Base-by-base conservation (phyloP, 208 protist species). In the Angomonas desouzai region DNA sequence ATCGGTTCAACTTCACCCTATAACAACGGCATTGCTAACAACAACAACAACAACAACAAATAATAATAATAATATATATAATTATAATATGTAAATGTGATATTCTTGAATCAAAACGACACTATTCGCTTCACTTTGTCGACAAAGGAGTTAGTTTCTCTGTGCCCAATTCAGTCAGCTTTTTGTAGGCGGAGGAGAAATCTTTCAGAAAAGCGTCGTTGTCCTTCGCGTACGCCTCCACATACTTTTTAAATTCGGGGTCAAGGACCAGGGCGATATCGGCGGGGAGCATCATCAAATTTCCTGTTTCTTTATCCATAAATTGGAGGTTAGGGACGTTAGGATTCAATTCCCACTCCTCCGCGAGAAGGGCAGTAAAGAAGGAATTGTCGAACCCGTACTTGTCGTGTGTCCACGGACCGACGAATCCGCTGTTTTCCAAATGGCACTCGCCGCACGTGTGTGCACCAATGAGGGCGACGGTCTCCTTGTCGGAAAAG, bases 271-370 rank as follows among this genome's bases (percentile, higher is more conserved):
- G 73, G 25, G 77, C 76, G 40, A 97, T 74, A 57, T 98, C 95
- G 27, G 91, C 47, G 13, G 92, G 91, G 11, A 97, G 81, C 95
- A 98, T 98, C 92, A 98, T 98, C 3, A 97, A 73, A 34, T 80
- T 76, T 34, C 76, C 83, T 22, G 84, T 91, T 18, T 70, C 63
- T n/a, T 61, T 58, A 62, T 96, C 91, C 77, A 83, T 87, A 72
- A 92, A 93, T 74, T 96, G 91, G 59, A 84, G 48, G 43, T 82
- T 48, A 55, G 73, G 48, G 13, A 81, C 61, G 0, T 75, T 64
- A 27, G 81, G 70, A 38, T 91, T 85, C 28, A 84, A 25, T 64
- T 79, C 83, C 95, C 95, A 98, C 59, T 86, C 76, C 40, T 88
- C 79, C 25, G 87, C 83, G 20, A 97, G 71, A 0, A 97, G 84